Conservation (phyloP, 768 basidiomycete species). For the Mycena olivaceomarginata region DNA sequence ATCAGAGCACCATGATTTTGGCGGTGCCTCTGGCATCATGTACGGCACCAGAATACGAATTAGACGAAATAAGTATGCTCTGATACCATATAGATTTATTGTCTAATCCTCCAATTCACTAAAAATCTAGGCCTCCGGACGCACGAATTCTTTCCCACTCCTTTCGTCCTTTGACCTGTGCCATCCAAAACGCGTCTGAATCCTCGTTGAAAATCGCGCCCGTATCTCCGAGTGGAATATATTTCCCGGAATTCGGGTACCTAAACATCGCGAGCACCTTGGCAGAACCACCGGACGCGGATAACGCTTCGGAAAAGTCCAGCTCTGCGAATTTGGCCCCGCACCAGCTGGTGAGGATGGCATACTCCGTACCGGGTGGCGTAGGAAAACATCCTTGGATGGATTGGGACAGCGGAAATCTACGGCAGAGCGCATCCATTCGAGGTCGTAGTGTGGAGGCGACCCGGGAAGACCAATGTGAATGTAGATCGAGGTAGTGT, state of each 20-base stretch:
- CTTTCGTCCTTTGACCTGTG: background rate
- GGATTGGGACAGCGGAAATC: background rate
- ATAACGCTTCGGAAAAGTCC: background rate
- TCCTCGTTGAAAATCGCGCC: background rate
- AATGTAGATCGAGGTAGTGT: background rate
- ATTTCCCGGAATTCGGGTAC: no score
- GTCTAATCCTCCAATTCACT: background rate
- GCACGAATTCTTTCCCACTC: background rate
- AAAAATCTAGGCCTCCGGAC: background rate
- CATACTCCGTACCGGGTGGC: background rate
- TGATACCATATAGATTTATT: no score
- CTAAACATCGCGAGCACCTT: background rate
- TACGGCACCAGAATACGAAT: no score
- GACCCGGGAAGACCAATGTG: background rate
- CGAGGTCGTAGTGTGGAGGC: background rate
- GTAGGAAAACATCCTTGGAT: background rate
- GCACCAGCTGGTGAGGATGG: background rate
- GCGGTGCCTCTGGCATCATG: no score
- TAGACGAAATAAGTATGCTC: no score
- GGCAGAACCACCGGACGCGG: background rate
- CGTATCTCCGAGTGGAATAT: no score
- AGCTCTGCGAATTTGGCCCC: background rate
- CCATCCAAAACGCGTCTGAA: no score
- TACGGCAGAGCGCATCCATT: background rate
- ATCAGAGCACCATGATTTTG: conserved; percentile 1